Conservation (phyloP, 306 rosid species). For the Luffa acutangula region DNA sequence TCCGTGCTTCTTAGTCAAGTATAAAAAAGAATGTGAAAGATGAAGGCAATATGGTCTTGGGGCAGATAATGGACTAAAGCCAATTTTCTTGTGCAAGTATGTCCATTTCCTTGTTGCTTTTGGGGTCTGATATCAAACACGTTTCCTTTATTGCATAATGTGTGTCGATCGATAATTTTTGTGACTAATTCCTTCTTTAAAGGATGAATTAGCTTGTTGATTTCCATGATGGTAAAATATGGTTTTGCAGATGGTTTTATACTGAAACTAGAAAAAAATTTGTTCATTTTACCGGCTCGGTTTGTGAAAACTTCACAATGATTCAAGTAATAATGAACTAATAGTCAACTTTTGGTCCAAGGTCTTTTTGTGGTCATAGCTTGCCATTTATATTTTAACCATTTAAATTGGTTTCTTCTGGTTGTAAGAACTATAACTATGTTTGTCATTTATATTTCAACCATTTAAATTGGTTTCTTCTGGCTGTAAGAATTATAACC, state of each 20-base stretch:
- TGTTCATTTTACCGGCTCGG: background rate
- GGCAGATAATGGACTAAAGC: slow-evolving; percentile 31
- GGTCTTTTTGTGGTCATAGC: background rate
- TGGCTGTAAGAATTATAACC: background rate
- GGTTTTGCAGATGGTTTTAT: slow-evolving; percentile 15
- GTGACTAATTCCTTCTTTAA: background rate
- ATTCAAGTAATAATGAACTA: background rate
- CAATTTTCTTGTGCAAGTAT: slow-evolving; percentile 83
- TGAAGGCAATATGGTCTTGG: slow-evolving; percentile 32
- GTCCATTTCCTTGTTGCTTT: slow-evolving; percentile 13
- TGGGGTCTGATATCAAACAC: background rate
- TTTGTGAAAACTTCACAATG: background rate
- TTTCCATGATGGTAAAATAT: background rate
- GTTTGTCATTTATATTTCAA: background rate
- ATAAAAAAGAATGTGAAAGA: slow-evolving; percentile 57
- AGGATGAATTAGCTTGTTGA: background rate
- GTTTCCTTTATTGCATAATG: background rate
- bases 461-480: background rate
- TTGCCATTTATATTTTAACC: no score
- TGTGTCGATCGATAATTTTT: background rate
- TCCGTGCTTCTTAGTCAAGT: no score
- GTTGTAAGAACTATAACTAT: no score
- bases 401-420: no score
- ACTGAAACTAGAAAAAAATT: background rate
- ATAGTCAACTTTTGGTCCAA: background rate